Evolutionary conservation across 345 rosid species (phyloP), one percentile per base, ranked within the genome.

Genomic region (Camelina laxa): DNA sequence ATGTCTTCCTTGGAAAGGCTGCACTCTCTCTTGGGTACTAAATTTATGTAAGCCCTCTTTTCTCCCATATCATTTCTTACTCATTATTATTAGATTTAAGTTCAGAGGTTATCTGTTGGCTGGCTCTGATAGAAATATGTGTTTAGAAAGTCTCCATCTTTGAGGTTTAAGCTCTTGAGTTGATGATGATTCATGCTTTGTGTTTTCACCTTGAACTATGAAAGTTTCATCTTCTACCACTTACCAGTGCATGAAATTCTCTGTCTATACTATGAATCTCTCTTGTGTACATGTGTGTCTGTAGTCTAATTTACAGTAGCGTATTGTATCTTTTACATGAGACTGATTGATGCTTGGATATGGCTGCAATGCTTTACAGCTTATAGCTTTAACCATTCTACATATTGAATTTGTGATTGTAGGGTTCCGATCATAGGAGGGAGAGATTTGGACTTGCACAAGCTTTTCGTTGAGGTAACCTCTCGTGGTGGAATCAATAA

Each of bases 351-450:
- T 50, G 60, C 20, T 61, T 72, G 14, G 45, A 48, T 21, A 7
- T 70, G 75, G 75, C 11, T 38, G 42, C 51, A 61, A 14, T 3
- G 59, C 44, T 5, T 16, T 22, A 27, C 20, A 45, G 57, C 33
- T 41, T 3, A 14, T 12, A 19, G 14, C 24, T 74, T 42, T 14
- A 42, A 65, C 48, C 14, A 20, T 45, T 56, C 41, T 39, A 20
- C 33, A 64, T 39, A 44, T 54, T 54, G 3, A 7, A 58, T 63
- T 69, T 61, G 36, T 24, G 38, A 60, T 61, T 74, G 65, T 61
- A 96, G 99, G 98, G 88, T 89, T 10, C 99, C 99, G 0, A 88
- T 89, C 16, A 91, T 96, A 60, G 99, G 97, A 31, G 98, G 99
- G 35, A 88, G 78, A 79, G 96, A 91, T 53, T 83, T 96, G 60